Conservation (phyloP, 495 filamentous ascomycete genomes). For the Tuber microsphaerosporum region DNA sequence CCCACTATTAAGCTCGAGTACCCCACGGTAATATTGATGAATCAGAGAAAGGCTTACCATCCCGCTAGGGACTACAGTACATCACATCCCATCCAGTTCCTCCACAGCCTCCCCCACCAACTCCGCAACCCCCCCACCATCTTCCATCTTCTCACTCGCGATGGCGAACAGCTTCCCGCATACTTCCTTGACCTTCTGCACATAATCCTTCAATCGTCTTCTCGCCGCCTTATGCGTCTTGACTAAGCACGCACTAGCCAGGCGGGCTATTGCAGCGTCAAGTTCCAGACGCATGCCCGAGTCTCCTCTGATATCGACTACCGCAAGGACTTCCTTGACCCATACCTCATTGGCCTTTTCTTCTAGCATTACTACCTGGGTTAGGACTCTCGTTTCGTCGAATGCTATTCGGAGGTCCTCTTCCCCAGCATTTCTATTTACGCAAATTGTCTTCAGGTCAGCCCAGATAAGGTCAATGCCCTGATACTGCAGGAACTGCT, state of each 20-base stretch:
- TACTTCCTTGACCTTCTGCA: constrained; percentile 24
- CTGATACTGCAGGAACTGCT: constrained; percentile 44
- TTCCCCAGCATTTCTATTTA: constrained; percentile 21
- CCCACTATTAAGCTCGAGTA: background rate
- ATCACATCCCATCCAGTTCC: constrained; percentile 33
- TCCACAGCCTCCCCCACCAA: constrained; percentile 33
- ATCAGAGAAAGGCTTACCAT: background rate
- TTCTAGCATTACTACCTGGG: constrained; percentile 47
- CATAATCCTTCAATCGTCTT: constrained; percentile 44
- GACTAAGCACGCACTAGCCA: constrained; percentile 48
- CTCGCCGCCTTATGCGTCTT: constrained; percentile 46
- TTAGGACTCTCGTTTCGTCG: constrained; percentile 51
- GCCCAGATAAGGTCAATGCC: constrained; percentile 49
- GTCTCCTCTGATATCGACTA: constrained; percentile 43
- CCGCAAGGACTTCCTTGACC: constrained; percentile 20
- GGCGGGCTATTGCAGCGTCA: constrained; percentile 49
- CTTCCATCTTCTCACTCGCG: constrained; percentile 30
- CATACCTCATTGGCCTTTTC: constrained; percentile 25
- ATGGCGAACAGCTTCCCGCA: constrained; percentile 21
- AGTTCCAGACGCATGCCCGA: constrained; percentile 47
- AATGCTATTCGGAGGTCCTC: constrained; percentile 46
- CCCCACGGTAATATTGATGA: background rate
- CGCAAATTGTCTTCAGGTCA: constrained; percentile 47
- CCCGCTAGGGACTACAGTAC: background rate
- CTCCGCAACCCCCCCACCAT: constrained; percentile 23